Evolutionary conservation across 106 monocot genomes (phyloP).

Genomic region (Ottelia alismoides): DNA sequence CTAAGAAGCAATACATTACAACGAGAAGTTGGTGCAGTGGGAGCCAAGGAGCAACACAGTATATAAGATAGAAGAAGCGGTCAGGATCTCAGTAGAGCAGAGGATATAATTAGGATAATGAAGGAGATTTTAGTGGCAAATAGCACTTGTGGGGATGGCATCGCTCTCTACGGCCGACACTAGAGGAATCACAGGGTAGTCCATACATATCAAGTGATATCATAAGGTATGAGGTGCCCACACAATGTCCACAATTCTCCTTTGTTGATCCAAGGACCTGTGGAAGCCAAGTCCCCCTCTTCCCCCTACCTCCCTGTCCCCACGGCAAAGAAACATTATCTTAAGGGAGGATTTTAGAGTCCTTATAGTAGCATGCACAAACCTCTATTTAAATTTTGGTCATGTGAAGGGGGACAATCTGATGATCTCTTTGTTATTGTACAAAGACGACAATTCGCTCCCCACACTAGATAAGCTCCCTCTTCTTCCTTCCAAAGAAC

Average conservation of each 20-base stretch:
- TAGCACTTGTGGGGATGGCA: no score
- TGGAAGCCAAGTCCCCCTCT: no score
- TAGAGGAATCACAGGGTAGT: no score
- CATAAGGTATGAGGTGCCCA: no score
- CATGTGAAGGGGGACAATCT: conserved; percentile 5
- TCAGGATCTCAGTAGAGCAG: conserved; percentile 9
- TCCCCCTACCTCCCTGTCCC: no score
- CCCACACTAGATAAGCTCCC: not conserved
- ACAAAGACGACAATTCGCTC: conserved; percentile 5
- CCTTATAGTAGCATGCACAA: conserved; percentile 3
- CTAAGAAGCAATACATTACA: conserved; percentile 20
- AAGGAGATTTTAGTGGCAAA: conserved; percentile 1
- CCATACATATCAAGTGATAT: no score
- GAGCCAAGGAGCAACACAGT: conserved; percentile 16
- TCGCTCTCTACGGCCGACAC: no score
- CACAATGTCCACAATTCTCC: no score
- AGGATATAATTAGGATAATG: conserved; percentile 19
- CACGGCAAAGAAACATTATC: no score
- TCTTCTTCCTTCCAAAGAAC: conserved; percentile 1
- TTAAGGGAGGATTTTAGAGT: conserved; percentile 7
- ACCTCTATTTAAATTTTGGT: conserved; percentile 4
- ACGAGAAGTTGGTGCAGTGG: conserved; percentile 14
- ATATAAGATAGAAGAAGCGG: conserved; percentile 5
- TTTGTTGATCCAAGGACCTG: no score
- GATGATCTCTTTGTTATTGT: conserved; percentile 8